Base-by-base conservation (phyloP, 176 grass and related monocot genomes). In the Elymus sibiricus region DNA sequence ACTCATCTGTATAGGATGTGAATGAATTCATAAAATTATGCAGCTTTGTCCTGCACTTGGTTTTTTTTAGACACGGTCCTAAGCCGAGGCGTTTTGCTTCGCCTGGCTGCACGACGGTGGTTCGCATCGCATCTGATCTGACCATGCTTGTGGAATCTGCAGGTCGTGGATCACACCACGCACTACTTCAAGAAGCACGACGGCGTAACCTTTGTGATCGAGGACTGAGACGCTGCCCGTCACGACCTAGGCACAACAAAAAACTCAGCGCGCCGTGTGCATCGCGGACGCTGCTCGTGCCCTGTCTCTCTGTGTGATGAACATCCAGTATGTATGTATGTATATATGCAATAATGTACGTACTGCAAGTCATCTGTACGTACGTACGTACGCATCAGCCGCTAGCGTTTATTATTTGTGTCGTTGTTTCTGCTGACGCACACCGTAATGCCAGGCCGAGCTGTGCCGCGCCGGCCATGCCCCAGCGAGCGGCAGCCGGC, bases 101-200 rank as follows among this genome's bases (percentile, higher is more conserved):
- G 31, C 22, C 7, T 66, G 38, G 21, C 46, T 62, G 26, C 44
- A 4, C 53, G 44, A 34, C 28, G 11, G 32, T 79, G 0, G 49
- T 53, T n/a, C n/a, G 7, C 44, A 13, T n/a, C n/a, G 7, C 44
- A 13, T 67, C 46, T 78, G 6, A 38, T 29, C 64, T 79, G 6
- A 61, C 14, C 3, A 47, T 69, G 25, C 19, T 77, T 76, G 34
- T 78, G 16, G 10, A 72, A 22, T 67, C 61, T 38, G 19, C 90
- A 99, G 97, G 89, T 90, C 56, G 94, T 97, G 9, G 94, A 99
- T 87, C 94, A 94, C 83, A 99, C 92, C 6, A 88, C 87, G 21
- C 90, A 96, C 80, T 8, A 85, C 64, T 99, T 99, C 80, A 31
- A 38, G 29, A 74, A 87, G 76, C 67, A 89, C 1, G 89, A 99